phyloP scores from a whole-genome alignment of 768 basidiomycete genomes.

The Psilocybe cubensis region DNA sequence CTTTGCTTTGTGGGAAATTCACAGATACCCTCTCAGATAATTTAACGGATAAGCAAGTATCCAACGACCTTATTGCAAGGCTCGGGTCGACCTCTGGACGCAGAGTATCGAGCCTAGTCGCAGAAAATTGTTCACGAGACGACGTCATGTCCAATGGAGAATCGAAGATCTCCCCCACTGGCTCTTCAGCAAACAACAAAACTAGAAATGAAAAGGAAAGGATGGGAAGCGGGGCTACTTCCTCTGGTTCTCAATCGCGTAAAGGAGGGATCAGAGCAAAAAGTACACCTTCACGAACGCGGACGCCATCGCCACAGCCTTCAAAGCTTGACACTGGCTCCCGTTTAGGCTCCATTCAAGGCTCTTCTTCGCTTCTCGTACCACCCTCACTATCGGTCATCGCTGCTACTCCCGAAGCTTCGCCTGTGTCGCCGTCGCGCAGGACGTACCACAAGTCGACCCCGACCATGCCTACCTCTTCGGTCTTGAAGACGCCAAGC shows the following conservation, averaged over 20 bases:
- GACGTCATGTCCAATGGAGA: conserved; percentile 27
- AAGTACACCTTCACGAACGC: conserved; percentile 23
- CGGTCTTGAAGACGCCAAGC: conserved; percentile 29
- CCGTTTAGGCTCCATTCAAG: conserved; percentile 24
- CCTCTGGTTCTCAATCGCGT: conserved; percentile 18
- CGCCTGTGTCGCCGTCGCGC: conserved; percentile 35
- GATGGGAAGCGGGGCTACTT: conserved; percentile 6
- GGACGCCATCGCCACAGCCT: conserved; percentile 27
- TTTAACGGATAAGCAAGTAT: conserved; percentile 33
- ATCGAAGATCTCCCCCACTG: conserved; percentile 20
- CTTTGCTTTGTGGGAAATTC: conserved; percentile 6
- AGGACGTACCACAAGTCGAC: conserved; percentile 32
- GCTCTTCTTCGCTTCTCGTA: conserved; percentile 33
- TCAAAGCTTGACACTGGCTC: conserved; percentile 29
- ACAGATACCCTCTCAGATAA: conserved; percentile 37
- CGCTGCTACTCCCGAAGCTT: conserved; percentile 43
- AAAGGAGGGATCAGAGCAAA: conserved; percentile 20
- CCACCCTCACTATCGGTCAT: conserved; percentile 43
- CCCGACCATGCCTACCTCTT: conserved; percentile 30
- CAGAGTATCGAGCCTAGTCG: conserved; percentile 10
- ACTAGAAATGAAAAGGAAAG: conserved; percentile 22
- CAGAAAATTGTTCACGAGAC: conserved; percentile 13
- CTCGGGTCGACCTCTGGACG: conserved; percentile 2
- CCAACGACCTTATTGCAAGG: conserved; percentile 14
- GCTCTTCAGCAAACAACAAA: conserved; percentile 18